Evolutionary conservation across 163 green algal species (phyloP).

Genomic region (Scenedesmus sp.): DNA sequence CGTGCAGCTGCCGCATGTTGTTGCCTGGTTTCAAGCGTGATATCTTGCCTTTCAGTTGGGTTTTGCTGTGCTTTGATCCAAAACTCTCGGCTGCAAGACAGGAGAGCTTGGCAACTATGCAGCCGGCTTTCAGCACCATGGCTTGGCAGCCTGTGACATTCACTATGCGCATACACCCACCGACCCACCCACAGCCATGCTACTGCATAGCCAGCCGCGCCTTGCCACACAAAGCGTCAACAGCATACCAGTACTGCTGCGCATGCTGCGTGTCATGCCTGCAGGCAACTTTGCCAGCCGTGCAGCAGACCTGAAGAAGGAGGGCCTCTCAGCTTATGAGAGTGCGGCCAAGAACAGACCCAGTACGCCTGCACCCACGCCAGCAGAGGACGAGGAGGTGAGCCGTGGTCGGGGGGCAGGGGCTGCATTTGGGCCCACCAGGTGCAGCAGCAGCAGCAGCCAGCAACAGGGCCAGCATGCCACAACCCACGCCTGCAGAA

Average conservation of each 20-base stretch:
- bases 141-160: too few species aligned
- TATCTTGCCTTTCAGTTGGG: too few species aligned
- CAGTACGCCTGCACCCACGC: not conserved
- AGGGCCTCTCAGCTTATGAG: conserved; percentile 28
- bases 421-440: not conserved
- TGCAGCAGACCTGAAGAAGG: conserved; percentile 39
- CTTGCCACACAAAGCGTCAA: too few species aligned
- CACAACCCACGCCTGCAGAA: not conserved
- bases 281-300: conserved; percentile 24
- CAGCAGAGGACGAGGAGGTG: conserved; percentile 33
- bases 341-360: conserved; percentile 36
- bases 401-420: not conserved
- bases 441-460: not conserved
- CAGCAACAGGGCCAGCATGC: too few species aligned
- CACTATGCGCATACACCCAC: too few species aligned
- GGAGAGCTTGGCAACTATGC: too few species aligned
- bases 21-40: too few species aligned
- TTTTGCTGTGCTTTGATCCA: too few species aligned
- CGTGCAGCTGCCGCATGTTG: too few species aligned
- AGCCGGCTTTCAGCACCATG: too few species aligned
- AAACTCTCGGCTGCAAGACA: too few species aligned
- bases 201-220: not conserved
- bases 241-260: not conserved
- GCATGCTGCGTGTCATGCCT: not conserved
- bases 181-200: too few species aligned